Evolutionary conservation across 306 rosid species (phyloP), one percentile per base, ranked within the genome.

Genomic region (Cucumis melo): DNA sequence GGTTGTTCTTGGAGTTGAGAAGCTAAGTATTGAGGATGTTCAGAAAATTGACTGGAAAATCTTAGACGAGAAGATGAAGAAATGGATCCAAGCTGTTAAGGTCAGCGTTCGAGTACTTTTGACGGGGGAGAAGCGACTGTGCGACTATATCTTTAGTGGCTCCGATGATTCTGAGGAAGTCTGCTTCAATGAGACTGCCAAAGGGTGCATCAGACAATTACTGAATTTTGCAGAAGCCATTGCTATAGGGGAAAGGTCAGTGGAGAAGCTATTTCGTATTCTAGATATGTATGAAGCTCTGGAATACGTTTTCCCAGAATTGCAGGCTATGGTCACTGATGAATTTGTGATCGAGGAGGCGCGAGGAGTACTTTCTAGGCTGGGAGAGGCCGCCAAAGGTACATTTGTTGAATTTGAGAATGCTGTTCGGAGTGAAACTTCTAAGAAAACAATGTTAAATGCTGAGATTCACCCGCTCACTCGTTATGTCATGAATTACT

Each of bases 21-120:
- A 78, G 80, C 81, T 89, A 76, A 90, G 99, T 83, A 95, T 95
- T 59, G 98, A 92, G 82, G 99, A 95, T 79, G 93, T 92, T 27
- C 99, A 95, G 86, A 95, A 78, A 81, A 82, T 87, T 74, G 93
- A 81, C 63, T 95, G 99, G 99, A 87, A 79, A 21, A 16, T 23
- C 61, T 66, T 95, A 86, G 99, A 95, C 50, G 99, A 92, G 92
- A 95, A 90, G 80, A 95, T 95, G 98, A 95, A 92, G 91, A 90
- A 90, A 81, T 95, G 98, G 99, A 87, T 95, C 42, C 96, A 86
- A 44, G 98, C 97, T 14, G 91, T 90, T 70, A 95, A 92, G 84
- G 84, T 90, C 55, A 84, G 80, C 16, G 93, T 90, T 60, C 78
- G 85, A 78, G 87, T 95, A 14, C 54, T 95, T 42, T 61, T 95